Base-by-base conservation (phyloP, 805 yeast genomes). In the Wickerhamiella allomyrinae region DNA sequence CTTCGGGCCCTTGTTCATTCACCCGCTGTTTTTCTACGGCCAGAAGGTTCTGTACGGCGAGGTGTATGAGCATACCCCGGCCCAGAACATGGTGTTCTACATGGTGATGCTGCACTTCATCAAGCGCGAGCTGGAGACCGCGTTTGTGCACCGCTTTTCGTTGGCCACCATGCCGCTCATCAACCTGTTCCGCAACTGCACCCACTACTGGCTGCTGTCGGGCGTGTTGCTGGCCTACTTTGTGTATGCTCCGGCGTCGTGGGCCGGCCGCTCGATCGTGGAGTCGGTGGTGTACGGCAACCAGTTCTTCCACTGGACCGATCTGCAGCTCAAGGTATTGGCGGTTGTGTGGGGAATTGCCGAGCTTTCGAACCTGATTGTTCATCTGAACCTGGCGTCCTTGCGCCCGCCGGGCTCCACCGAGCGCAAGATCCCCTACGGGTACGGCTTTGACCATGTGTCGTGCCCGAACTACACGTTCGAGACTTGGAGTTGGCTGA, bases 391-490 rank as follows among this genome's bases (percentile, higher is more conserved):
- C 43, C 71, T 91, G 37, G 54, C 70, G 7, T 48, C 57, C 22
- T 63, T 82, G 49, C 70, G 91, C 53, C 54, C 69, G 3, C 69
- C 65, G 34, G 75, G 74, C 34, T 65, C 74, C 40, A 75, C 69
- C 44, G 76, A 70, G 45, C 79, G 79, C 49, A 71, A 66, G 39
- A 78, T 81, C 52, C 93, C 97, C 19, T 68, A 69, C 47, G 95
- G 95, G 15, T 93, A 83, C 52, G 81, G 89, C 8, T 91, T 91
- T 57, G 69, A 74, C 46, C 61, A 68, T 44, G 82, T 87, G 27
- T 77, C 91, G n/a, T 81, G 85, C 60, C 98, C 98, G 50, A 91
- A 91, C 66, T 91, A 91, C 61, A 79, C 85, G 51, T 89, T 86
- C 59, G 98, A 91, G 68, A 65, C 74, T 35, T 62, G 79, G 51